phyloP scores from a whole-genome alignment of 441 rosid genomes.

The Lagerstroemia fauriei region DNA sequence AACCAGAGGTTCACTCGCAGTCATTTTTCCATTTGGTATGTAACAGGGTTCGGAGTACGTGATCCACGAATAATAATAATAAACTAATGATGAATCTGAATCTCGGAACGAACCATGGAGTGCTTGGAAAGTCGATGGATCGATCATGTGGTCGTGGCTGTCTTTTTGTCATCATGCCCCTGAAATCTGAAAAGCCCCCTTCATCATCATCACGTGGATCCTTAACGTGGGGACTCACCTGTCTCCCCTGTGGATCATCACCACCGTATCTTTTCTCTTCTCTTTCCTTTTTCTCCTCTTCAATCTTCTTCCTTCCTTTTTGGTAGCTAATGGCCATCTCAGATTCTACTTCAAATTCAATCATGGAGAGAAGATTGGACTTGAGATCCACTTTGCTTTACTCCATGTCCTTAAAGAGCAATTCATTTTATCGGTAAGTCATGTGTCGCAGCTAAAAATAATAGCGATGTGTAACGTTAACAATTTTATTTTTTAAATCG shows the following conservation, averaged over 20 bases:
- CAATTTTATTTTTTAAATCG: too few species aligned
- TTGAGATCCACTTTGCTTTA: neutral
- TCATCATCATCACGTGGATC: conserved; percentile 21
- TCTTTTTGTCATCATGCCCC: conserved; percentile 11
- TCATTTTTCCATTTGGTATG: too few species aligned
- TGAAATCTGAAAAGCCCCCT: neutral
- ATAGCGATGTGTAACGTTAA: too few species aligned
- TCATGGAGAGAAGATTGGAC: neutral
- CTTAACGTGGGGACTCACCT: conserved; percentile 5
- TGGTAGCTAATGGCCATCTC: neutral
- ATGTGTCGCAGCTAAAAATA: too few species aligned
- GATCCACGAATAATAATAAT: too few species aligned
- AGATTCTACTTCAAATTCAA: neutral
- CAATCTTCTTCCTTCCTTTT: neutral
- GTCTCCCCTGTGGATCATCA: neutral
- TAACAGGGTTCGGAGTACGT: too few species aligned
- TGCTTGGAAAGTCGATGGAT: conserved; percentile 3
- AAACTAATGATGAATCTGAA: neutral
- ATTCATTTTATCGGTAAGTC: too few species aligned
- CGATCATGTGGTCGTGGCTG: conserved; percentile 11
- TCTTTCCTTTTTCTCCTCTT: too few species aligned
- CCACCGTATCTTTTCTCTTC: neutral
- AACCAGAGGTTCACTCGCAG: too few species aligned
- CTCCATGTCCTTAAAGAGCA: too few species aligned
- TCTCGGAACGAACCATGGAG: neutral